Evolutionary conservation across 2,329 filamentous ascomycete genomes (phyloP).

Genomic region (Trichocomaceae sp.): DNA sequence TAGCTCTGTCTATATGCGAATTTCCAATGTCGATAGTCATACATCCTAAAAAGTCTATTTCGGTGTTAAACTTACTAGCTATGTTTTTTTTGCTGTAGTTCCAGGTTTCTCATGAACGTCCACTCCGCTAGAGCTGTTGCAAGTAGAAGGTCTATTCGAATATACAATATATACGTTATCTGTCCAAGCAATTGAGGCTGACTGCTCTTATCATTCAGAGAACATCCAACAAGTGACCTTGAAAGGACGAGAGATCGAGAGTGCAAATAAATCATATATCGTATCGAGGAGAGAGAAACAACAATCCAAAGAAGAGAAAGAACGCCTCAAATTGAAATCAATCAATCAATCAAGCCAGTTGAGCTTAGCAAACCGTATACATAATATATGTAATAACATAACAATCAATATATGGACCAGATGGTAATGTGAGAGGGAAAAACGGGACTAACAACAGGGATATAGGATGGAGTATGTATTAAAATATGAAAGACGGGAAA

Average conservation of each 20-base stretch:
- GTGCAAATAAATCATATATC: slow-evolving; percentile 4
- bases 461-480: slow-evolving; percentile 7
- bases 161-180: background rate
- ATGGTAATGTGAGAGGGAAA: background rate
- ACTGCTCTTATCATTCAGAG: background rate
- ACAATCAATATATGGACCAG: background rate
- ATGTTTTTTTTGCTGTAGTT: background rate
- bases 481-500: background rate
- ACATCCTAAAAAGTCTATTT: background rate
- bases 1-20: background rate
- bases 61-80: background rate
- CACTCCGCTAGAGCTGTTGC: background rate
- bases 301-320: slow-evolving; percentile 14
- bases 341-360: background rate
- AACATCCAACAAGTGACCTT: background rate
- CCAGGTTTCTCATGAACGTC: background rate
- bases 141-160: background rate
- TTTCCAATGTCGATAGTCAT: background rate
- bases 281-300: slow-evolving; percentile 8
- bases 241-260: slow-evolving; percentile 5
- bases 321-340: slow-evolving; percentile 8
- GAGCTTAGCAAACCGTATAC: background rate
- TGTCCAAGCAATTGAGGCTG: background rate
- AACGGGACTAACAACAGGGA: background rate
- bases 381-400: background rate